These are phyloP conservation scores for Cordyceps cateniannulata DNA, from an alignment of 2,329 filamentous ascomycete species.

Conservation along the genomic window DNA sequence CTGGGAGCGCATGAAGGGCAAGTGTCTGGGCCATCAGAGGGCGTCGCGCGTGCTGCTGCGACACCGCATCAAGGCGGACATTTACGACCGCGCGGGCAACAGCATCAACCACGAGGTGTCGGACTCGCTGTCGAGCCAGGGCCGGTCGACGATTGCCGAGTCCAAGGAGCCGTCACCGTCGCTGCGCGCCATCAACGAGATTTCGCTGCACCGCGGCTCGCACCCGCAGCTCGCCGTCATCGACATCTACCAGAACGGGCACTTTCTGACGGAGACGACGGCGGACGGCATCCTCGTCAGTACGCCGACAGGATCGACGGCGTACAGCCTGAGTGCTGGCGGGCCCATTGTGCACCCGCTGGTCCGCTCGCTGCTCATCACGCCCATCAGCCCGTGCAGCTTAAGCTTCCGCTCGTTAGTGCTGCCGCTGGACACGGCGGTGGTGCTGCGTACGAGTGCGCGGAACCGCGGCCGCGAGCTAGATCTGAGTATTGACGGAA, in stretches of 20 bases:
- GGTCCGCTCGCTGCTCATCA: slow-evolving; percentile 81
- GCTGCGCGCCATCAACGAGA: slow-evolving; percentile 82
- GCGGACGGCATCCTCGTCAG: slow-evolving; percentile 93
- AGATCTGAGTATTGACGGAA: slow-evolving; percentile 74
- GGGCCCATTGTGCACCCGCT: slow-evolving; percentile 92
- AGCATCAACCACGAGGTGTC: slow-evolving; percentile 49
- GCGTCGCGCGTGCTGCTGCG: slow-evolving; percentile 78
- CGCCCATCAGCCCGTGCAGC: slow-evolving; percentile 88
- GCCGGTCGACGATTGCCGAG: slow-evolving; percentile 34
- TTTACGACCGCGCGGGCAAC: slow-evolving; percentile 64
- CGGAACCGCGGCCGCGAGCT: slow-evolving; percentile 72
- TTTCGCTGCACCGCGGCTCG: slow-evolving; percentile 85
- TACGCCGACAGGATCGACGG: slow-evolving; percentile 90
- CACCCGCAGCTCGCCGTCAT: slow-evolving; percentile 88
- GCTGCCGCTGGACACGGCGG: slow-evolving; percentile 76
- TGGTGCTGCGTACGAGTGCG: slow-evolving; percentile 74
- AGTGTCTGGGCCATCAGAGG: slow-evolving; percentile 69
- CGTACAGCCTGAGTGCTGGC: slow-evolving; percentile 88
- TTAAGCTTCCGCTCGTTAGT: slow-evolving; percentile 89
- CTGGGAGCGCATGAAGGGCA: slow-evolving; percentile 72
- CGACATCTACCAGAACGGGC: slow-evolving; percentile 81
- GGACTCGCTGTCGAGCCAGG: slow-evolving; percentile 38
- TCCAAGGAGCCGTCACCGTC: slow-evolving; percentile 33
- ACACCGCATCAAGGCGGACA: slow-evolving; percentile 77
- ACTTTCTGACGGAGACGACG: slow-evolving; percentile 87